Evolutionary conservation across 2,329 filamentous ascomycete species (phyloP).

Genomic region (Apiospora sp.): DNA sequence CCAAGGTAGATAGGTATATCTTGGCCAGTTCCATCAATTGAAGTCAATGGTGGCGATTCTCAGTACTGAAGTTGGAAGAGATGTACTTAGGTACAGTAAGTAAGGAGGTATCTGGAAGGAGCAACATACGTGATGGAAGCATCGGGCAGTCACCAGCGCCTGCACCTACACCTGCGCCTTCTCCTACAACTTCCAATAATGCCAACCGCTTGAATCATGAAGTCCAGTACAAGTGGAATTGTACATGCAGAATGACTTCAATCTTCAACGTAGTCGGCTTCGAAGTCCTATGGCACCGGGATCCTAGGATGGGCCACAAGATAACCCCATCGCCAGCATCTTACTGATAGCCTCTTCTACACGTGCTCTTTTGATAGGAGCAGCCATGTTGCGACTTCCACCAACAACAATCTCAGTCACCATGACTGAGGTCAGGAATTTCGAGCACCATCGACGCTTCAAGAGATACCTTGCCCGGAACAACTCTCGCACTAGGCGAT

Average conservation of each 20-base stretch:
- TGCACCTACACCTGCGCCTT: neutral
- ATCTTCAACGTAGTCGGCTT: neutral
- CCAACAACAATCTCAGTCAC: conserved; percentile 50
- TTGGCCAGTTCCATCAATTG: neutral
- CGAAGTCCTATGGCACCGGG: neutral
- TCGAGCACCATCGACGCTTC: conserved; percentile 44
- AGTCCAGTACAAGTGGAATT: neutral
- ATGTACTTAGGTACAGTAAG: no score
- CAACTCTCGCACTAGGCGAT: conserved; percentile 28
- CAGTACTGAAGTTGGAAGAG: neutral
- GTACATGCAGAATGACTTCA: neutral
- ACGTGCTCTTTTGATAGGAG: neutral
- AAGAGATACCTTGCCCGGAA: conserved; percentile 43
- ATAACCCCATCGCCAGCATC: neutral
- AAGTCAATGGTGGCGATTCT: neutral
- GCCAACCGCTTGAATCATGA: neutral
- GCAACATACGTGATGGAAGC: neutral
- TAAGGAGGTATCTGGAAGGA: neutral
- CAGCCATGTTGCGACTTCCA: conserved; percentile 50
- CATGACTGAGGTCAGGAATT: conserved; percentile 51
- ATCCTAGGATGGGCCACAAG: neutral
- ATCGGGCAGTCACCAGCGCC: neutral
- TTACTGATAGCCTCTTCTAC: neutral
- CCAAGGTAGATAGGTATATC: neutral
- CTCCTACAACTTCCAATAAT: neutral